Percentiles rank a stretch among this genome's conserved stretches.
phyloP scores from a whole-genome alignment of 129 eudicot species.

The carrot (Daucus carota) region DNA sequence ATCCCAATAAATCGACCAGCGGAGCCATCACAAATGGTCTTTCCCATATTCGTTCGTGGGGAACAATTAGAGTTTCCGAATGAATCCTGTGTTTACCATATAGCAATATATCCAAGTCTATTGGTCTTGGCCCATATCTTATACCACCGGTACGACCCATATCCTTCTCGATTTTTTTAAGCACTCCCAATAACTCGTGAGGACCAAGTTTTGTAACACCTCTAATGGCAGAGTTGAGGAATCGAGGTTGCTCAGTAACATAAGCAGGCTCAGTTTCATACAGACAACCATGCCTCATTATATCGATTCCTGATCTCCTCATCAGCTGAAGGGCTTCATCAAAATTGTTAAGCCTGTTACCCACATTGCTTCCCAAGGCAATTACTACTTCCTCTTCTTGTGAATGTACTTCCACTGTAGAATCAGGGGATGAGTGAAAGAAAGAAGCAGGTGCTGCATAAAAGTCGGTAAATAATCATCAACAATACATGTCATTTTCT shows the following conservation, averaged over 20 bases:
- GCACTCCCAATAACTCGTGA: conserved; percentile 48
- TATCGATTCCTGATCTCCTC: conserved; percentile 70
- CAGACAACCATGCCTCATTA: conserved; percentile 66
- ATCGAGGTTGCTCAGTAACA: conserved; percentile 82
- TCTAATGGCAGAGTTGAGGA: conserved; percentile 93
- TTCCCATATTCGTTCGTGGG: conserved; percentile 91
- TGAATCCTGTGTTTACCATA: conserved; percentile 54
- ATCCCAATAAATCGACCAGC: conserved; percentile 66
- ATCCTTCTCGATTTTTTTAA: conserved; percentile 78
- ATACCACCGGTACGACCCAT: conserved; percentile 84
- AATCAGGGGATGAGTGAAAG: conserved; percentile 42
- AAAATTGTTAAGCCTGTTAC: conserved; percentile 63
- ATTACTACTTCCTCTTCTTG: conserved; percentile 79
- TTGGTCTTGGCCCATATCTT: conserved; percentile 94
- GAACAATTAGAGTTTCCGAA: conserved; percentile 63
- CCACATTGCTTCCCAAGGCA: conserved; percentile 92
- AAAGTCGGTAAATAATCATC: conserved; percentile 6
- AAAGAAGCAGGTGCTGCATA: conserved; percentile 41
- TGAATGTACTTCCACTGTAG: conserved; percentile 52
- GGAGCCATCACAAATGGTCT: conserved; percentile 96
- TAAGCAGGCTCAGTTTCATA: conserved; percentile 95
- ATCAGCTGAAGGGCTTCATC: conserved; percentile 61
- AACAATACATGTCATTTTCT: neutral
- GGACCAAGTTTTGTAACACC: conserved; percentile 75
- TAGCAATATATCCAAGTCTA: conserved; percentile 78